Conservation (phyloP, 306 rosid genomes). For the Hippophae rhamnoides region DNA sequence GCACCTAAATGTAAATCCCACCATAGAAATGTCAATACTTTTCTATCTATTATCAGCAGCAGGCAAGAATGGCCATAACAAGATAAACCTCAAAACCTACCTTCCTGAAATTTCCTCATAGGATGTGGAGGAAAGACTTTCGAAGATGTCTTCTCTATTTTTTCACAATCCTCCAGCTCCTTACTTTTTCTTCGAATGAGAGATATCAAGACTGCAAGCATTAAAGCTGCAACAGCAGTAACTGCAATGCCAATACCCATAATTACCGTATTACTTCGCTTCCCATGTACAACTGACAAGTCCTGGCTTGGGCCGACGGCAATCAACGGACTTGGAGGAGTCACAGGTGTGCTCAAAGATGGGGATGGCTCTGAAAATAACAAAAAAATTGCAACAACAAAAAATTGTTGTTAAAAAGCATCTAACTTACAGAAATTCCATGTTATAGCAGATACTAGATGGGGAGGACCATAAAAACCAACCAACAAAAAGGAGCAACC, state of each 20-base stretch:
- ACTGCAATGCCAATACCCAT: conserved; percentile 70
- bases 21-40: neutral
- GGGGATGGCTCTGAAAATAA: conserved; percentile 53
- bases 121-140: conserved; percentile 50
- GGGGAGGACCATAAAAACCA: too few relatives aligned
- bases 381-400: conserved; percentile 14
- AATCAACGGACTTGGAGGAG: conserved; percentile 61
- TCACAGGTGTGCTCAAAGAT: conserved; percentile 44
- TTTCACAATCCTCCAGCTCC: conserved; percentile 61
- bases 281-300: conserved; percentile 34
- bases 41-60: neutral
- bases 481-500: too few relatives aligned
- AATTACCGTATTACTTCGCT: conserved; percentile 50
- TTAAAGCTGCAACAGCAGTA: conserved; percentile 56
- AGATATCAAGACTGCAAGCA: conserved; percentile 63
- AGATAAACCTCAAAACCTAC: conserved; percentile 27
- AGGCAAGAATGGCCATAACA: conserved; percentile 10
- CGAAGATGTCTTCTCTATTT: conserved; percentile 33
- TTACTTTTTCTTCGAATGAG: conserved; percentile 68
- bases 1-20: conserved; percentile 46
- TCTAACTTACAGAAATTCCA: too few relatives aligned
- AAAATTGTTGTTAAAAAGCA: neutral
- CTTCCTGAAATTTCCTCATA: conserved; percentile 71
- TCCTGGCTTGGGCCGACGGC: conserved; percentile 66
- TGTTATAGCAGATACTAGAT: too few relatives aligned